phyloP scores from a whole-genome alignment of 2,329 filamentous ascomycete species.

The Exophiala sideris region DNA sequence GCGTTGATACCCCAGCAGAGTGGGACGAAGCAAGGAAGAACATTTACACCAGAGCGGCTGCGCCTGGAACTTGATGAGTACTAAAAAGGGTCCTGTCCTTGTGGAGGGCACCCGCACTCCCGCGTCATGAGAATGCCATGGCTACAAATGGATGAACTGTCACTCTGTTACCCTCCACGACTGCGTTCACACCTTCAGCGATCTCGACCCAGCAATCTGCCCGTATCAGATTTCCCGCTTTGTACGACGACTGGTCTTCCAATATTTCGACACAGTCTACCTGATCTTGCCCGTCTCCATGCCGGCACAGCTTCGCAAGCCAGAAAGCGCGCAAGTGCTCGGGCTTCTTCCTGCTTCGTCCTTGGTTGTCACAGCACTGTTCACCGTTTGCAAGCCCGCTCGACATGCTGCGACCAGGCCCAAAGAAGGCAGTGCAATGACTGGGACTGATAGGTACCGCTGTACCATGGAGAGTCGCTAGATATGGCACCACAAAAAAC shows the following conservation, averaged over 20 bases:
- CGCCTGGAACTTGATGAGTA: too few species aligned
- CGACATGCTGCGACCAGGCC: neutral
- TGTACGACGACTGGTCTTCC: neutral
- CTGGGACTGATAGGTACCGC: conserved; percentile 3
- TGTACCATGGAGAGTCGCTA: conserved; percentile 21
- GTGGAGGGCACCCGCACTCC: neutral
- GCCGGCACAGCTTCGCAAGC: neutral
- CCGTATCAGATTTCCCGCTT: neutral
- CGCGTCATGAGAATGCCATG: neutral
- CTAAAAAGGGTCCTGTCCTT: too few species aligned
- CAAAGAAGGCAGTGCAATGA: neutral
- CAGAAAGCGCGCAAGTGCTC: conserved; percentile 6
- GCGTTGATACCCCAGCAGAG: conserved; percentile 35
- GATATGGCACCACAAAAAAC: conserved; percentile 32
- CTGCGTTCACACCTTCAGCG: conserved; percentile 12
- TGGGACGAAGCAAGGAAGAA: conserved; percentile 43
- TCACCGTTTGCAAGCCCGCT: neutral
- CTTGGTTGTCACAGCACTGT: too few species aligned
- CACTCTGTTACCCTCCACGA: conserved; percentile 20
- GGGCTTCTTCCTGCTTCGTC: conserved; percentile 1
- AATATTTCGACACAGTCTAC: neutral
- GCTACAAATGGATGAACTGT: conserved; percentile 5
- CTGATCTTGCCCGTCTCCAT: neutral
- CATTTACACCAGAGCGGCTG: conserved; percentile 24
- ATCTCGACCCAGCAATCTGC: conserved; percentile 31